Evolutionary conservation across 2,329 filamentous ascomycete genomes (phyloP).

Genomic region (Cladosporium cucumerinum): DNA sequence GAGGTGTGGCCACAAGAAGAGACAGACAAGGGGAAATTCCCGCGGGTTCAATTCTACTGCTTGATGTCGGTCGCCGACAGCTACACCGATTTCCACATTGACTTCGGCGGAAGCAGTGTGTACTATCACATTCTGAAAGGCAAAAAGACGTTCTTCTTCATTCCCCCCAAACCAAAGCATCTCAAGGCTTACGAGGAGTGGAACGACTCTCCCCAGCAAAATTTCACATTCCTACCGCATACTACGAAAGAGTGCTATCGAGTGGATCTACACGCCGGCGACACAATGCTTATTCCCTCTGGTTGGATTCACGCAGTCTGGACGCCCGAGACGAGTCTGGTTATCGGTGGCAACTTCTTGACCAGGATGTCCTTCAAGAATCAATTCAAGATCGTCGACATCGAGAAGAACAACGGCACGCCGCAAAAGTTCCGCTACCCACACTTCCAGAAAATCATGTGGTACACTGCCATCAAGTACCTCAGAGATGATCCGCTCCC

Average conservation of each 20-base stretch:
- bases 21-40: conserved; percentile 54
- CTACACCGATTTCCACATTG: conserved; percentile 70
- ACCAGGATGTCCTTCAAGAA: conserved; percentile 63
- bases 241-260: conserved; percentile 65
- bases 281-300: conserved; percentile 68
- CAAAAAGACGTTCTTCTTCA: conserved; percentile 69
- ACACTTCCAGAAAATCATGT: conserved; percentile 67
- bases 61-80: conserved; percentile 69
- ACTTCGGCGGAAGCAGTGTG: conserved; percentile 68
- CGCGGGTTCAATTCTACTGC: conserved; percentile 66
- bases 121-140: conserved; percentile 68
- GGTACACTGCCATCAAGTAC: conserved; percentile 64
- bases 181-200: conserved; percentile 69
- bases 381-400: conserved; percentile 63
- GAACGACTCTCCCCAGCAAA: conserved; percentile 65
- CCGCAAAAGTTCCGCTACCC: conserved; percentile 65
- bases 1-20: conserved; percentile 54
- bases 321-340: conserved; percentile 66
- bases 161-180: conserved; percentile 64
- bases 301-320: conserved; percentile 71
- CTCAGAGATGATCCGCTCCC: conserved; percentile 63
- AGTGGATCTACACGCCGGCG: conserved; percentile 62
- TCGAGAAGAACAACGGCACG: conserved; percentile 66
- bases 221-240: conserved; percentile 62
- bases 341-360: conserved; percentile 69